A percentile compares a stretch with the other conserved stretches of the same genome.
phyloP scores from a whole-genome alignment of 73 alveolate genomes.

The Stentor roeselii region DNA sequence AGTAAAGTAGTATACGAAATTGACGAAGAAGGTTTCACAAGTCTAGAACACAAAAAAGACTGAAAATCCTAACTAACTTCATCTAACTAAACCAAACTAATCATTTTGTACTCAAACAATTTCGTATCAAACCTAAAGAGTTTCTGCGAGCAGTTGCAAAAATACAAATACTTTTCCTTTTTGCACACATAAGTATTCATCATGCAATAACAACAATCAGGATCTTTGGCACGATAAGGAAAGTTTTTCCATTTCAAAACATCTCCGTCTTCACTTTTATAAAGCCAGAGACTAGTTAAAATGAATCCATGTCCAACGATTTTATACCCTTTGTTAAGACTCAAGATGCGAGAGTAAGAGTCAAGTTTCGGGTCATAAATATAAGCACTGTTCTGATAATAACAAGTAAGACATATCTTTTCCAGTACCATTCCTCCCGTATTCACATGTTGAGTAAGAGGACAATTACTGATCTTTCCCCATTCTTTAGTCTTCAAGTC shows the following conservation, averaged over 20 bases:
- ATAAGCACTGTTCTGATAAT: slow-evolving; percentile 3
- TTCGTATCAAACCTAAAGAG: not conserved
- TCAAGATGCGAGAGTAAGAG: not conserved
- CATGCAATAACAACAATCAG: slow-evolving; percentile 1
- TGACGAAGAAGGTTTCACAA: slow-evolving; percentile 4
- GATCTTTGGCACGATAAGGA: not conserved
- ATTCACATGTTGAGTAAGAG: slow-evolving; percentile 8
- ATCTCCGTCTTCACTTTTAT: not conserved
- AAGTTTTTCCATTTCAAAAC: not conserved
- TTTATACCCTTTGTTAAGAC: not conserved
- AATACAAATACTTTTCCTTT: not conserved
- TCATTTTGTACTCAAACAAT: not conserved
- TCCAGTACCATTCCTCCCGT: not conserved
- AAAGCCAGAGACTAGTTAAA: not conserved
- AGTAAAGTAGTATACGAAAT: too few relatives aligned
- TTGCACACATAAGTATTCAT: not conserved
- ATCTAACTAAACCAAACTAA: not conserved
- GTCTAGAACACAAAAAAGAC: not conserved
- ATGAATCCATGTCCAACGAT: not conserved
- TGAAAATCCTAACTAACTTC: too few relatives aligned
- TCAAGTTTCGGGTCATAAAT: not conserved
- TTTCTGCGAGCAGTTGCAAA: not conserved
- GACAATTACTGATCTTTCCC: not conserved
- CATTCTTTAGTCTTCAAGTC: not conserved
- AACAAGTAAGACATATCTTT: not conserved